phyloP scores from a whole-genome alignment of 192 early-diverging fungal species.

The Umbelopsis sp. region DNA sequence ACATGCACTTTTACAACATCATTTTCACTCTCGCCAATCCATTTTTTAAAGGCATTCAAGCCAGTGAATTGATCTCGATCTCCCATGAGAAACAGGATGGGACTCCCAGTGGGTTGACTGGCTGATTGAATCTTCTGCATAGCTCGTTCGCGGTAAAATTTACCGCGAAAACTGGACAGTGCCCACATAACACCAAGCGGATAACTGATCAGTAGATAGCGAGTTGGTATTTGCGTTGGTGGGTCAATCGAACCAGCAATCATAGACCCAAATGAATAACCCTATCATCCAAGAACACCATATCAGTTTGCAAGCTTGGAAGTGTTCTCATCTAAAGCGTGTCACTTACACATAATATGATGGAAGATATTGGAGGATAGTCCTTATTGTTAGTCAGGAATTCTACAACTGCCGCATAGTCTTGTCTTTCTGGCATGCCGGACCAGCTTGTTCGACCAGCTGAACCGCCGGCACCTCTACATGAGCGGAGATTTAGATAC shows the following conservation, averaged over 20 bases:
- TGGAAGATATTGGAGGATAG: constrained; percentile 11
- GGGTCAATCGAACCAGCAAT: constrained; percentile 26
- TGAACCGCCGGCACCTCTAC: constrained; percentile 26
- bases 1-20: not conserved
- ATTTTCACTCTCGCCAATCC: not conserved
- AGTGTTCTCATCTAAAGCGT: not conserved
- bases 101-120: not conserved
- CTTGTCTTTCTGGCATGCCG: constrained; percentile 29
- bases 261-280: constrained; percentile 33
- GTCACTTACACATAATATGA: constrained; percentile 29
- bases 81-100: constrained; percentile 22
- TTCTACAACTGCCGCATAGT: constrained; percentile 25
- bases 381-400: not conserved
- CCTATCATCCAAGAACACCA: constrained; percentile 4
- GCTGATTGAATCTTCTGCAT: not conserved
- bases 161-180: constrained; percentile 15
- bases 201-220: constrained; percentile 29
- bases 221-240: not conserved
- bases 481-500: not conserved
- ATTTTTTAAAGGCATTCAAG: constrained; percentile 9
- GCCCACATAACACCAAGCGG: constrained; percentile 31
- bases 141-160: constrained; percentile 19
- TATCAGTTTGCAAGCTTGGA: not conserved
- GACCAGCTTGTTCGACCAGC: constrained; percentile 34
- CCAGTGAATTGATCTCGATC: constrained; percentile 33